Percentiles rank a stretch among this genome's conserved stretches.
Evolutionary conservation across 2,329 filamentous ascomycete genomes (phyloP).

Genomic region (Diaporthe helianthi): DNA sequence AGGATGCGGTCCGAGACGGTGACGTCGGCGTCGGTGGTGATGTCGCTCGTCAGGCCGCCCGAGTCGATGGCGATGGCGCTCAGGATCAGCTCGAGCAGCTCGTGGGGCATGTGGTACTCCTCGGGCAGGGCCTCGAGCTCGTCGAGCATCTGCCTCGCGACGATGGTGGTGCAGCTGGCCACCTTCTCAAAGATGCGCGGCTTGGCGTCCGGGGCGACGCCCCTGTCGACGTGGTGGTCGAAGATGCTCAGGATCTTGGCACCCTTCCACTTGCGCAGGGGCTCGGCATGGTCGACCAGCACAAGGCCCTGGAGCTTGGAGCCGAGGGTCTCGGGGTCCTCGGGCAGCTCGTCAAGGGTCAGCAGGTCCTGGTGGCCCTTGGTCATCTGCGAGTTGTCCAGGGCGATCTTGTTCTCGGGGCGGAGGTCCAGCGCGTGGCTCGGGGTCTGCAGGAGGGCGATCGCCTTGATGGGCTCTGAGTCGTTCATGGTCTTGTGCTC

Average conservation of each 20-base stretch:
- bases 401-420: slow-evolving; percentile 54
- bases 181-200: slow-evolving; percentile 53
- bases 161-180: slow-evolving; percentile 53
- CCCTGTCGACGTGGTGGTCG: slow-evolving; percentile 53
- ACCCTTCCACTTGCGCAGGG: slow-evolving; percentile 51
- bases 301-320: slow-evolving; percentile 52
- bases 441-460: slow-evolving; percentile 54
- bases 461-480: slow-evolving; percentile 51
- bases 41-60: slow-evolving; percentile 46
- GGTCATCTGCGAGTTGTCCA: slow-evolving; percentile 54
- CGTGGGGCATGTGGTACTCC: slow-evolving; percentile 56
- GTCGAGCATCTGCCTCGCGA: slow-evolving; percentile 54
- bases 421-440: slow-evolving; percentile 54
- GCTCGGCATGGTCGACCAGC: slow-evolving; percentile 52
- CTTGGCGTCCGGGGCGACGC: slow-evolving; percentile 48
- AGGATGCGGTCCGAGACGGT: slow-evolving; percentile 48
- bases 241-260: slow-evolving; percentile 54
- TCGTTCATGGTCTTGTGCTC: slow-evolving; percentile 51
- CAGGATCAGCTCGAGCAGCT: slow-evolving; percentile 55
- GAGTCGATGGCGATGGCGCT: slow-evolving; percentile 55
- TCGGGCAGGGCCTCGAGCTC: slow-evolving; percentile 50
- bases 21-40: slow-evolving; percentile 47
- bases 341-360: slow-evolving; percentile 55
- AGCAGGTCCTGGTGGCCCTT: slow-evolving; percentile 53
- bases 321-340: slow-evolving; percentile 52